phyloP scores from a whole-genome alignment of 331 rosid genomes.

The Quercus tomentella region DNA sequence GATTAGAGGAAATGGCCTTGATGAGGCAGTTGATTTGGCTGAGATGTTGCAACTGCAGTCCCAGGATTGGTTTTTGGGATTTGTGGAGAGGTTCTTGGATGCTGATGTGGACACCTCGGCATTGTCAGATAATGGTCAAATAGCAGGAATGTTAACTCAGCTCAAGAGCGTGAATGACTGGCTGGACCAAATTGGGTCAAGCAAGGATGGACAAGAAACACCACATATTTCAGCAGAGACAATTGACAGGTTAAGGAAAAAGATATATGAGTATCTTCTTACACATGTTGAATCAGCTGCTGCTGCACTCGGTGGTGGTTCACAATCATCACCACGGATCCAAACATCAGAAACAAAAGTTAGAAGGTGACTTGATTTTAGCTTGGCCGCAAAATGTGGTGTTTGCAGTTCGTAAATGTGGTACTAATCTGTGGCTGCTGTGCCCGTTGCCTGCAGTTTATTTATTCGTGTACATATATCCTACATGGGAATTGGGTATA shows the following conservation, averaged over 20 bases:
- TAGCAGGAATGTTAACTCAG: conserved; percentile 89
- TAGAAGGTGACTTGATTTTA: conserved; percentile 45
- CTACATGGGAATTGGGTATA: conserved; percentile 52
- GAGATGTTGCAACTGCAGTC: conserved; percentile 63
- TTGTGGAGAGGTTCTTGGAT: conserved; percentile 85
- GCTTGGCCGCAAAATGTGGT: conserved; percentile 31
- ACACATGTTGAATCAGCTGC: conserved; percentile 95
- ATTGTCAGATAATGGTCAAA: conserved; percentile 79
- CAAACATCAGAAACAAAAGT: conserved; percentile 45
- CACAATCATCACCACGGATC: conserved; percentile 42
- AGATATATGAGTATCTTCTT: conserved; percentile 89
- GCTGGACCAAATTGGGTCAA: conserved; percentile 65
- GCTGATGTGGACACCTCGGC: conserved; percentile 54
- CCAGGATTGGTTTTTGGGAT: conserved; percentile 76
- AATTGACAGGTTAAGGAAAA: conserved; percentile 70
- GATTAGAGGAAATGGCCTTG: conserved; percentile 66
- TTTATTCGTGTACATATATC: conserved; percentile 52
- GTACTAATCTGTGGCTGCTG: background rate
- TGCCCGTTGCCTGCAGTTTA: background rate
- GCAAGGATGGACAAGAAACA: conserved; percentile 48
- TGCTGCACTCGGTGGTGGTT: conserved; percentile 78
- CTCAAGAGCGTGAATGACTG: conserved; percentile 91
- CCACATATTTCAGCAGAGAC: conserved; percentile 50
- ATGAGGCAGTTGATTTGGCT: conserved; percentile 63
- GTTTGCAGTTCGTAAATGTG: background rate